Evolutionary conservation across 2,329 filamentous ascomycete species (phyloP).

Genomic region (Talaromyces amestolkiae): DNA sequence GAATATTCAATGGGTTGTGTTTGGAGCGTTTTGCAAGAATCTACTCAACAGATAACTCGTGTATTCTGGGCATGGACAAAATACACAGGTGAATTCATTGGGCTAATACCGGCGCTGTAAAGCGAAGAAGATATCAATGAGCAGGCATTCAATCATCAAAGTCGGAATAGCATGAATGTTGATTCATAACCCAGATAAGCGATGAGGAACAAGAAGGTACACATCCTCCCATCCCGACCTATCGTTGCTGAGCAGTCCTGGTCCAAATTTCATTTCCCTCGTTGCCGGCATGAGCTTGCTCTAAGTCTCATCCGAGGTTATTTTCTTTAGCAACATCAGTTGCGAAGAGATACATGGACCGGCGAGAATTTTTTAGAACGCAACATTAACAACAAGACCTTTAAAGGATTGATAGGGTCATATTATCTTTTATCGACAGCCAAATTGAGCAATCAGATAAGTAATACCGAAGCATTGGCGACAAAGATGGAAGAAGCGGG

Average conservation of each 20-base stretch:
- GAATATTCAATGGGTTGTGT: no score
- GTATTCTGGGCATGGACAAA: no score
- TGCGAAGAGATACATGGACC: background rate
- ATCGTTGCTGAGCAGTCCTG: background rate
- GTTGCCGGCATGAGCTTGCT: background rate
- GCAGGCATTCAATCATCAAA: no score
- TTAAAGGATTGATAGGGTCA: background rate
- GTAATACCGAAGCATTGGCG: background rate
- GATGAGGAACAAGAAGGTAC: no score
- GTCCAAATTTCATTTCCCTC: background rate
- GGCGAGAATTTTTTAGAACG: background rate
- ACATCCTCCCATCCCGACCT: background rate
- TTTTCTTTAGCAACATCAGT: background rate
- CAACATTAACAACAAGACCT: background rate
- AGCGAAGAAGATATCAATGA: no score
- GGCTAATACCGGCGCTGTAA: no score
- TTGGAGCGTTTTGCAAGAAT: no score
- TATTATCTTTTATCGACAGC: background rate
- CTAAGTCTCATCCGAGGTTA: background rate
- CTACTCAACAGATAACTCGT: no score
- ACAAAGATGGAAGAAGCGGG: background rate
- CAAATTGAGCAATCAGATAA: background rate
- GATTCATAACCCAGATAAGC: no score
- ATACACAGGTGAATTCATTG: no score
- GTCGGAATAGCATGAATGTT: no score